These are phyloP conservation scores for Cryptococcus floricola DNA, from an alignment of 1,284 basidiomycete genomes.

Conservation along the genomic window DNA sequence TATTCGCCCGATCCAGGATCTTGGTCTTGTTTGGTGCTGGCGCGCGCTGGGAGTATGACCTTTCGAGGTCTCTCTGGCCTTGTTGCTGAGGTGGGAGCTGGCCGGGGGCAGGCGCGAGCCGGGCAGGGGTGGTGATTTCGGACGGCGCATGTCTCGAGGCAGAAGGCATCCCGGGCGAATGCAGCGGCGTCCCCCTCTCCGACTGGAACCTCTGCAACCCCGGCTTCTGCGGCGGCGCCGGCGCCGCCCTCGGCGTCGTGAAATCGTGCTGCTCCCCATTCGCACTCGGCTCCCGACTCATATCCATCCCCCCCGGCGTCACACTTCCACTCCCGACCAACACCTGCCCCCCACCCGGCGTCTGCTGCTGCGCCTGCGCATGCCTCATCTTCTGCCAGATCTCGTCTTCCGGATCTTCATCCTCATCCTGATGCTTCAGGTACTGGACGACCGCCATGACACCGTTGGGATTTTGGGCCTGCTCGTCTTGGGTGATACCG, in stretches of 20 bases:
- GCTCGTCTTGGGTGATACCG: constrained; percentile 89
- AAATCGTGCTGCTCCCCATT: constrained; percentile 10
- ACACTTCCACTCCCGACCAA: neutral
- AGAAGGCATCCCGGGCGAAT: constrained; percentile 19
- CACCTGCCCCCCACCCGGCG: neutral
- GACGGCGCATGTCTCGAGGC: constrained; percentile 3
- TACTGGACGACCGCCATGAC: constrained; percentile 98
- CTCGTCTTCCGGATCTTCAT: constrained; percentile 50
- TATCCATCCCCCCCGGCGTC: constrained; percentile 11
- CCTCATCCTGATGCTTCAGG: constrained; percentile 55
- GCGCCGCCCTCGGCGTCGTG: constrained; percentile 39
- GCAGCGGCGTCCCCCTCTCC: constrained; percentile 28
- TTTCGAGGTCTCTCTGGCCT: constrained; percentile 34
- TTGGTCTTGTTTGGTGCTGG: constrained; percentile 29
- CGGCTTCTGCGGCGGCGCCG: constrained; percentile 31
- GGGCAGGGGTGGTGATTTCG: constrained; percentile 27
- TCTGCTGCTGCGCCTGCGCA: constrained; percentile 21
- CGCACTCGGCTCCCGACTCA: constrained; percentile 45
- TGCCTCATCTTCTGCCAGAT: constrained; percentile 71
- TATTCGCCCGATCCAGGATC: constrained; percentile 51
- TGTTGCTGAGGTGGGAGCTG: constrained; percentile 4
- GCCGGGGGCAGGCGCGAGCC: constrained; percentile 17
- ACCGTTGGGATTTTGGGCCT: constrained; percentile 96
- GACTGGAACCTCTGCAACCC: constrained; percentile 12
- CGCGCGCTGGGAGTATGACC: constrained; percentile 46